Percentiles rank a stretch among this genome's conserved stretches.
phyloP scores from a whole-genome alignment of 1,284 basidiomycete genomes.

The Malassezia cuniculi region DNA sequence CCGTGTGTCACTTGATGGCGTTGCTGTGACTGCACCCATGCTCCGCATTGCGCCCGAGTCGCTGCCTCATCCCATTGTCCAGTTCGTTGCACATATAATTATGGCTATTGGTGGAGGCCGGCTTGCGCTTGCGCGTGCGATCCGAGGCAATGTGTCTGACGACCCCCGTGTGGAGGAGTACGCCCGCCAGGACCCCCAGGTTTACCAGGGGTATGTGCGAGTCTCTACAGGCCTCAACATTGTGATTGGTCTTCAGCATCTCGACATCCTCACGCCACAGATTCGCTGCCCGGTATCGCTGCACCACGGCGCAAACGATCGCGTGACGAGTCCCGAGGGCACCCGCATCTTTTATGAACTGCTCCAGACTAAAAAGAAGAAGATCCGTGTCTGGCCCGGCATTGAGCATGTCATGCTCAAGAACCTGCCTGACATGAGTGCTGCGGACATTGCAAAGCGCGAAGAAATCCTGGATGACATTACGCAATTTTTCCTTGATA shows the following conservation, averaged over 20 bases:
- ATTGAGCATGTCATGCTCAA: conserved; percentile 49
- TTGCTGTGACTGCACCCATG: conserved; percentile 48
- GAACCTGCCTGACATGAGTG: conserved; percentile 36
- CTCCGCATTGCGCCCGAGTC: conserved; percentile 46
- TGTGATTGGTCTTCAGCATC: conserved; percentile 46
- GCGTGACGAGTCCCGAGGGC: conserved; percentile 47
- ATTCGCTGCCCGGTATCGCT: conserved; percentile 47
- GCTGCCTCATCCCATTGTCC: conserved; percentile 45
- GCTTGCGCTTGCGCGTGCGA: conserved; percentile 47
- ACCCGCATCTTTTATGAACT: conserved; percentile 47
- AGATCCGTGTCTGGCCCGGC: conserved; percentile 48
- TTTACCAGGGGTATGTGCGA: conserved; percentile 49
- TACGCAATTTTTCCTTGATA: too few species aligned
- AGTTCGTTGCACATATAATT: conserved; percentile 45
- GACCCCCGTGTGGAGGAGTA: conserved; percentile 47
- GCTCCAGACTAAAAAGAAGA: conserved; percentile 46
- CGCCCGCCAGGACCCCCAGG: conserved; percentile 44
- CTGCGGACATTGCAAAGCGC: conserved; percentile 25
- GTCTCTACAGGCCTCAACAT: conserved; percentile 49
- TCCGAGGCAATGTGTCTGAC: conserved; percentile 49
- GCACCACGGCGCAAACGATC: conserved; percentile 48
- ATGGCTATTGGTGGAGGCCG: conserved; percentile 46
- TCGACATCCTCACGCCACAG: conserved; percentile 40
- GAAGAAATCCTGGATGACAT: conserved; percentile 27
- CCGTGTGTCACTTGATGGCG: conserved; percentile 32